These are phyloP conservation scores for Nissolia schottii DNA, from an alignment of 306 rosid genomes.

Conservation along the genomic window DNA sequence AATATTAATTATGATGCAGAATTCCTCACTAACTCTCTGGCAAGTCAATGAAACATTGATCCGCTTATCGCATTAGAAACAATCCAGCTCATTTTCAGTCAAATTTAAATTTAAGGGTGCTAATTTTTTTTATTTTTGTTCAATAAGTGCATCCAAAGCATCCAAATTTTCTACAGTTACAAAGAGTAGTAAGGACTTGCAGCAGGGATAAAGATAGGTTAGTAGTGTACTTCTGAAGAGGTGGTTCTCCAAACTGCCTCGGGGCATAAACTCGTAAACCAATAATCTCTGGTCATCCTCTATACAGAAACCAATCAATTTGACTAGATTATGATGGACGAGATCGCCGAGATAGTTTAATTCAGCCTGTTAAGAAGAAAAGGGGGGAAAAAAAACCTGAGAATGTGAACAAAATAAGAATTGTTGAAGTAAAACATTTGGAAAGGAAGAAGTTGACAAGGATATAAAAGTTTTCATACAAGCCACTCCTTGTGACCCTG, in stretches of 20 bases:
- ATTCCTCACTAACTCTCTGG: too few species aligned
- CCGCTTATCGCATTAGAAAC: background rate
- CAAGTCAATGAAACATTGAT: too few species aligned
- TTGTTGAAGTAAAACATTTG: background rate
- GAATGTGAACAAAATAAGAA: conserved; percentile 21
- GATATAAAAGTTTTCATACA: conserved; percentile 44
- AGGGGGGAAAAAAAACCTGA: conserved; percentile 16
- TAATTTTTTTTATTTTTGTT: background rate
- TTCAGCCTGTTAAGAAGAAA: conserved; percentile 68
- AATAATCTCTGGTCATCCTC: conserved; percentile 89
- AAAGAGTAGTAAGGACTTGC: background rate
- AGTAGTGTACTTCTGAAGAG: conserved; percentile 85
- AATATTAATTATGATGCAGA: too few species aligned
- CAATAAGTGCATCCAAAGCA: background rate
- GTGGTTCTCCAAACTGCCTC: conserved; percentile 99
- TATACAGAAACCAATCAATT: conserved; percentile 87
- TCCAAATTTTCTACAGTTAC: background rate
- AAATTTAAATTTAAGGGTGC: background rate
- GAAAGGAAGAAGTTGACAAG: background rate
- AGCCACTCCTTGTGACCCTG: conserved; percentile 99
- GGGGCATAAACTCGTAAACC: conserved; percentile 95
- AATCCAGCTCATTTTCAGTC: background rate
- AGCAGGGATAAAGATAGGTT: conserved; percentile 26
- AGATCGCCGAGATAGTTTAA: conserved; percentile 90
- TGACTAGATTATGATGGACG: conserved; percentile 81